Conservation (phyloP, 2,329 filamentous ascomycete species). For the Colletotrichum sp. region DNA sequence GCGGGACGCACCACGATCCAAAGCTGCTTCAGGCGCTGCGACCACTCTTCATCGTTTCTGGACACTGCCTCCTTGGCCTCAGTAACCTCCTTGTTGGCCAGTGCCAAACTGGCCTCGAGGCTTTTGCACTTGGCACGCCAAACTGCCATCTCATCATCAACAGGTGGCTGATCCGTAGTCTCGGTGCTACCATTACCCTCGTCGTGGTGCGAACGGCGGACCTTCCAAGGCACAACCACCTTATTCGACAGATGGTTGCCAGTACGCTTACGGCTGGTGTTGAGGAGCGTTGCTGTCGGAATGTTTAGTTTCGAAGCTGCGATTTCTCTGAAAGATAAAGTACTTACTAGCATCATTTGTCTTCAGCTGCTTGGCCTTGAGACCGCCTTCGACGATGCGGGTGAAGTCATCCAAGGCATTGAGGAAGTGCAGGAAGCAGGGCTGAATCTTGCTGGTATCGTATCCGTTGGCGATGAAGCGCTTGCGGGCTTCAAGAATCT, state of each 20-base stretch:
- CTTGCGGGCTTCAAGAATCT: neutral
- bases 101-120: neutral
- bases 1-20: neutral
- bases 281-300: too few relatives aligned
- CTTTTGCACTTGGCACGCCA: too few relatives aligned
- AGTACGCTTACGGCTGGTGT: too few relatives aligned
- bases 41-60: neutral
- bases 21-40: neutral
- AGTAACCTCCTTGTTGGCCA: neutral
- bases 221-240: too few relatives aligned
- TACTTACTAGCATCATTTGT: neutral
- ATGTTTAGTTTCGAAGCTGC: too few relatives aligned
- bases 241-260: too few relatives aligned
- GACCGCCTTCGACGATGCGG: neutral
- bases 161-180: too few relatives aligned
- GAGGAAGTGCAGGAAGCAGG: neutral
- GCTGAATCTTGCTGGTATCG: neutral
- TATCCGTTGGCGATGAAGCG: neutral
- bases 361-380: neutral
- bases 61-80: neutral
- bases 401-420: neutral
- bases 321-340: too few relatives aligned
- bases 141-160: too few relatives aligned
- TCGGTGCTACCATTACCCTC: too few relatives aligned
- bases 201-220: too few relatives aligned